Percentiles rank a stretch among this genome's conserved stretches.
Conservation (phyloP, 176 grass and related monocot species). For the Olyra latifolia region DNA sequence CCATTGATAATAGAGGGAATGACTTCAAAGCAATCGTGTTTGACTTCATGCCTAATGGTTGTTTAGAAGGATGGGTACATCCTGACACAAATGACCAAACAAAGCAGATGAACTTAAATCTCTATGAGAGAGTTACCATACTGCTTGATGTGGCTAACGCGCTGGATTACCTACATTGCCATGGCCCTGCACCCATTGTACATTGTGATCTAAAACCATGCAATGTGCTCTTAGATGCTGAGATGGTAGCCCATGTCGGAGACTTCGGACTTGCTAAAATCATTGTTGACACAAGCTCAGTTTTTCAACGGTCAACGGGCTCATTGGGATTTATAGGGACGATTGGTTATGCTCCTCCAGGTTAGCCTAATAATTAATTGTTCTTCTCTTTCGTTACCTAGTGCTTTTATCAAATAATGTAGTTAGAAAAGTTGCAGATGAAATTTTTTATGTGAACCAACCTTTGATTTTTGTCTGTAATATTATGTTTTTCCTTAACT, state of each 20-base stretch:
- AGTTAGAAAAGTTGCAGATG: too few species aligned
- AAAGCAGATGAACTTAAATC: background rate
- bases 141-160: slow-evolving; percentile 24
- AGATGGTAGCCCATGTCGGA: slow-evolving; percentile 10
- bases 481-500: background rate
- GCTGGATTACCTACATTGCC: slow-evolving; percentile 19
- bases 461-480: too few species aligned
- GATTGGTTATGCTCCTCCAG: slow-evolving; percentile 29
- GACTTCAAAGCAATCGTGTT: slow-evolving; percentile 46
- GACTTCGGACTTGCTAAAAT: slow-evolving; percentile 19
- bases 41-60: slow-evolving; percentile 27
- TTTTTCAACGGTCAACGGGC: background rate
- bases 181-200: background rate
- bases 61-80: slow-evolving; percentile 38
- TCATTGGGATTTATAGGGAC: slow-evolving; percentile 21
- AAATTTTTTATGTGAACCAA: too few species aligned
- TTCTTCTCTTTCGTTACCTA: too few species aligned
- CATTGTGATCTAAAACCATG: slow-evolving; percentile 24
- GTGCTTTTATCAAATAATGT: too few species aligned
- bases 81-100: background rate
- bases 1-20: slow-evolving; percentile 22
- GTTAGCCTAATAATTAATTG: background rate
- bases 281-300: background rate
- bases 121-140: slow-evolving; percentile 2
- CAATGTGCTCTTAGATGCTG: slow-evolving; percentile 24